A percentile compares a stretch with the other conserved stretches of the same genome.
phyloP scores from a whole-genome alignment of 768 basidiomycete genomes.

The Hygrophorus pudorinus region DNA sequence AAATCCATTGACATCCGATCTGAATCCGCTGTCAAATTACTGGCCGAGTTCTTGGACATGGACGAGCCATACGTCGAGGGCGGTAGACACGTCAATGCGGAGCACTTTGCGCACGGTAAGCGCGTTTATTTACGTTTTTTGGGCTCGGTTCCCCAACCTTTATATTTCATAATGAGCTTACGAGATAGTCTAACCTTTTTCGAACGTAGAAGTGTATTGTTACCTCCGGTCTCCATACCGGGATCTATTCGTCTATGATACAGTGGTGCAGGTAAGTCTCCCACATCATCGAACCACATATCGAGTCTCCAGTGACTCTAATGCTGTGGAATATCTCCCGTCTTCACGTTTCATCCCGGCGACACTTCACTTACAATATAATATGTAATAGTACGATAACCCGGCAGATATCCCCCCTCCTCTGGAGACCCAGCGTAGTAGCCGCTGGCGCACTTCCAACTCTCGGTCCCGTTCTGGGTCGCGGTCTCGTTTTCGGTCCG shows the following conservation, averaged over 20 bases:
- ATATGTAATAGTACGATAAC: conserved; percentile 63
- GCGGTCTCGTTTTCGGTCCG: conserved; percentile 18
- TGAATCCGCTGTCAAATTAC: conserved; percentile 71
- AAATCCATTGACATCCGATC: conserved; percentile 89
- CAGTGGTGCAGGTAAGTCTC: conserved; percentile 59
- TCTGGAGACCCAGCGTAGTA: conserved; percentile 18
- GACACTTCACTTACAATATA: background rate
- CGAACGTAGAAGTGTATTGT: conserved; percentile 65
- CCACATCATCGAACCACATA: too few species aligned
- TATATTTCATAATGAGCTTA: background rate
- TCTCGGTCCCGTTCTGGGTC: conserved; percentile 1
- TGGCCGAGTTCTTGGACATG: conserved; percentile 85
- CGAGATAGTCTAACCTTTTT: background rate
- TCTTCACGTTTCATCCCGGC: too few species aligned
- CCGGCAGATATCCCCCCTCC: conserved; percentile 33
- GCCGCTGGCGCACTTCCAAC: conserved; percentile 18
- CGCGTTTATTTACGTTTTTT: conserved; percentile 8
- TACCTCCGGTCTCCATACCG: conserved; percentile 85
- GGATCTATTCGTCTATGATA: conserved; percentile 77
- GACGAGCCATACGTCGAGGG: conserved; percentile 49
- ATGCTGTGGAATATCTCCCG: too few species aligned
- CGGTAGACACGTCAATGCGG: conserved; percentile 58
- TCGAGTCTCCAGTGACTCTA: too few species aligned
- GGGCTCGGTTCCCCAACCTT: background rate
- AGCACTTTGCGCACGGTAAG: conserved; percentile 91